These are phyloP conservation scores for Paragyromitra xinjiangensis DNA, from an alignment of 495 filamentous ascomycete genomes.

Conservation along the genomic window DNA sequence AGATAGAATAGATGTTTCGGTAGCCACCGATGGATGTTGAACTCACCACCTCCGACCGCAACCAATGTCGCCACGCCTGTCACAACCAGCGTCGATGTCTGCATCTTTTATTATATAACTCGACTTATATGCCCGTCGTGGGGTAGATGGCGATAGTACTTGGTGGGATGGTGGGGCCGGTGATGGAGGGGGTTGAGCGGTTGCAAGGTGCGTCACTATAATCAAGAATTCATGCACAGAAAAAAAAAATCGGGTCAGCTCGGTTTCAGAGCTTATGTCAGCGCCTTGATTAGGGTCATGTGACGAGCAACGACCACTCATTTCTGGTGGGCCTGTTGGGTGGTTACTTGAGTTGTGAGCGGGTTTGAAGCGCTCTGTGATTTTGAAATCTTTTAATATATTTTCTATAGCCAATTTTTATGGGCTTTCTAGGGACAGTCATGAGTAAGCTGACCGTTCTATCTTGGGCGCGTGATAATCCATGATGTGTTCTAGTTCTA, in stretches of 20 bases:
- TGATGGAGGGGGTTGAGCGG: constrained; percentile 48
- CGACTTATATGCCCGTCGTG: constrained; percentile 30
- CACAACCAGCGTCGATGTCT: constrained; percentile 71
- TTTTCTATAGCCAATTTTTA: neutral
- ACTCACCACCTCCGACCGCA: constrained; percentile 54
- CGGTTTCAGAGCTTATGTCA: constrained; percentile 40
- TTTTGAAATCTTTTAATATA: neutral
- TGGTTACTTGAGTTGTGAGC: neutral
- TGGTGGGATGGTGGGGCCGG: constrained; percentile 48
- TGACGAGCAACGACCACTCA: neutral
- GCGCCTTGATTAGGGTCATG: constrained; percentile 11
- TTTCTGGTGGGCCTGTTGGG: neutral
- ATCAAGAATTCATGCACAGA: constrained; percentile 22
- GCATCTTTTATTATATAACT: constrained; percentile 50
- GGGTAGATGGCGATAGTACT: constrained; percentile 29
- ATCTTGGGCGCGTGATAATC: neutral
- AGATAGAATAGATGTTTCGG: constrained; percentile 9
- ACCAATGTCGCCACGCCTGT: constrained; percentile 51
- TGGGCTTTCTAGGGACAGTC: neutral
- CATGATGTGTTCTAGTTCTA: neutral
- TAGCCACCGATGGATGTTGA: constrained; percentile 17
- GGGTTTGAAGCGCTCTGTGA: neutral
- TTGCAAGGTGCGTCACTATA: constrained; percentile 50
- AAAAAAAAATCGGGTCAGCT: constrained; percentile 44
- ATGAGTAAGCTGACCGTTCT: neutral